These are phyloP conservation scores for Aspergillus versicolor DNA, from an alignment of 2,329 filamentous ascomycete species.

Conservation along the genomic window DNA sequence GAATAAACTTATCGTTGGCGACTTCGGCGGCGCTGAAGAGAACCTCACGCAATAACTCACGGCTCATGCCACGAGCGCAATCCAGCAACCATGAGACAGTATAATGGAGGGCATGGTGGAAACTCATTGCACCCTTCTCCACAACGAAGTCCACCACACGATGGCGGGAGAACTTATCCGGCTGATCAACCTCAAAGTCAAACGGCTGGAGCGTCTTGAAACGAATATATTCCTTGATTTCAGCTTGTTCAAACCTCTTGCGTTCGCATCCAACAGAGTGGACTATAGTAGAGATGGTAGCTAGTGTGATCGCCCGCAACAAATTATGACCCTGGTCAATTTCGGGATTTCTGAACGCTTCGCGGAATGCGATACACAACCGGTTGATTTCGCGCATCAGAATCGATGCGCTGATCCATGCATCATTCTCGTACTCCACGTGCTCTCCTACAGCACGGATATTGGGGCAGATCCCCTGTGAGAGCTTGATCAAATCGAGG, in stretches of 20 bases:
- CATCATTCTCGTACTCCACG: constrained; percentile 96
- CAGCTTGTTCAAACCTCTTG: constrained; percentile 76
- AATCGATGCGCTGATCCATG: constrained; percentile 94
- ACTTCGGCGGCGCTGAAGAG: constrained; percentile 69
- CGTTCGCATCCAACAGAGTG: constrained; percentile 89
- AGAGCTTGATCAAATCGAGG: constrained; percentile 89
- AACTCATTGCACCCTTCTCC: constrained; percentile 87
- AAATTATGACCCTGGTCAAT: constrained; percentile 66
- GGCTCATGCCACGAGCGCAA: constrained; percentile 73
- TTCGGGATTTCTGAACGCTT: constrained; percentile 73
- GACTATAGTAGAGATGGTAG: constrained; percentile 80
- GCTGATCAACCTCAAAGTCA: constrained; percentile 66
- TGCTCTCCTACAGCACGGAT: constrained; percentile 89
- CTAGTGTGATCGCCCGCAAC: constrained; percentile 64
- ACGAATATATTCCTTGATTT: constrained; percentile 80
- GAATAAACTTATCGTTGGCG: constrained; percentile 53
- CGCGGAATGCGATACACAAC: constrained; percentile 81
- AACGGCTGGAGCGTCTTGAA: constrained; percentile 79
- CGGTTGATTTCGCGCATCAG: constrained; percentile 94
- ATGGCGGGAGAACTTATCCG: constrained; percentile 53
- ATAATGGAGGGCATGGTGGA: constrained; percentile 95
- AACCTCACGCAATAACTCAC: constrained; percentile 64
- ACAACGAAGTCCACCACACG: constrained; percentile 83
- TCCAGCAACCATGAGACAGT: constrained; percentile 95
- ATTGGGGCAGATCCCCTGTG: constrained; percentile 96